phyloP scores from a whole-genome alignment of 805 yeast genomes.

The Ogataea methylovora region DNA sequence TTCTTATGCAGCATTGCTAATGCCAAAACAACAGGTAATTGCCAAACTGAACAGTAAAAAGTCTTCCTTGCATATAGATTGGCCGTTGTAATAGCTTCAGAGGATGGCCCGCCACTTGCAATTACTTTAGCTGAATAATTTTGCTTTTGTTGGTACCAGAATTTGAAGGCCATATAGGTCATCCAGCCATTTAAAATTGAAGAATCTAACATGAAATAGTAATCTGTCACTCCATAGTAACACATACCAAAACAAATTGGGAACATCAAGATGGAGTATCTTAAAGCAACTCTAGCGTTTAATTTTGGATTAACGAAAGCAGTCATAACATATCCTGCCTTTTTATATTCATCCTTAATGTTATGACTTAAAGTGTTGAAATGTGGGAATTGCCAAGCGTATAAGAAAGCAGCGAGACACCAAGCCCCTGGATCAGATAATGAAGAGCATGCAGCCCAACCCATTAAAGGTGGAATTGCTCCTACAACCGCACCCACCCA shows the following conservation, averaged over 20 bases:
- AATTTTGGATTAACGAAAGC: conserved; percentile 87
- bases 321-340: conserved; percentile 97
- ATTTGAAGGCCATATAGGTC: conserved; percentile 66
- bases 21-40: conserved; percentile 80
- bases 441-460: conserved; percentile 92
- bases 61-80: conserved; percentile 70
- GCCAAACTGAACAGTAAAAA: conserved; percentile 94
- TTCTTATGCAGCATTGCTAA: conserved; percentile 92
- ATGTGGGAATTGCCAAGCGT: conserved; percentile 99
- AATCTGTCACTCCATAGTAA: conserved; percentile 76
- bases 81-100: conserved; percentile 55
- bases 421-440: conserved; percentile 86
- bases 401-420: conserved; percentile 82
- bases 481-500: conserved; percentile 99
- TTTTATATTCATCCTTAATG: conserved; percentile 78
- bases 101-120: conserved; percentile 30
- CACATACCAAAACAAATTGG: conserved; percentile 83
- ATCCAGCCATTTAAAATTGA: conserved; percentile 82
- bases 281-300: conserved; percentile 87
- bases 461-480: conserved; percentile 98
- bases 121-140: conserved; percentile 39
- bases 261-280: conserved; percentile 89
- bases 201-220: conserved; percentile 75
- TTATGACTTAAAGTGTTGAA: conserved; percentile 88
- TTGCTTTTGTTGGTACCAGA: conserved; percentile 75